Conservation (phyloP, 1,284 basidiomycete species). For the Somion occarium region DNA sequence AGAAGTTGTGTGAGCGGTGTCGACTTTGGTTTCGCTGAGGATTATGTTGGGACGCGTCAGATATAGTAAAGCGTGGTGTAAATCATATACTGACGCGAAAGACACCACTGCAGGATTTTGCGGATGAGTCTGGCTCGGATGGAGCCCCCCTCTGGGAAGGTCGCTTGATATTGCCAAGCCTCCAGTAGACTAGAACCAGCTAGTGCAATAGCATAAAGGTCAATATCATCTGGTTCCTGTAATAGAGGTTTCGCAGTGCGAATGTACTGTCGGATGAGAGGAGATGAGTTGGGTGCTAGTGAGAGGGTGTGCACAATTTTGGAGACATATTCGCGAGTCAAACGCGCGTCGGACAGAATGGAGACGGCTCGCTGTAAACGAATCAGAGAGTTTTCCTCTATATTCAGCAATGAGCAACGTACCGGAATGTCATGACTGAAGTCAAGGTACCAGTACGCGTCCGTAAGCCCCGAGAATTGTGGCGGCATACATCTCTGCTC, state of each 20-base stretch:
- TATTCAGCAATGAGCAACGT: slow-evolving; percentile 30
- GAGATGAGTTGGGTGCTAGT: slow-evolving; percentile 41
- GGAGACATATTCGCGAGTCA: slow-evolving; percentile 68
- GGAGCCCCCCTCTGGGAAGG: slow-evolving; percentile 52
- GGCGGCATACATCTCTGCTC: slow-evolving; percentile 59
- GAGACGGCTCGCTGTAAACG: slow-evolving; percentile 59
- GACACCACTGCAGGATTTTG: slow-evolving; percentile 62
- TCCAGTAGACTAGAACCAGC: slow-evolving; percentile 58
- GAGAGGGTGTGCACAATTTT: slow-evolving; percentile 69
- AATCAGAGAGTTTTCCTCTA: slow-evolving; percentile 1
- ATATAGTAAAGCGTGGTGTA: background rate
- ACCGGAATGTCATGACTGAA: slow-evolving; percentile 58
- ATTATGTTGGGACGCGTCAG: slow-evolving; percentile 4
- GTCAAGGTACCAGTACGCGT: slow-evolving; percentile 80
- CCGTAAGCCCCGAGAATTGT: slow-evolving; percentile 64
- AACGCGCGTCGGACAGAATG: slow-evolving; percentile 64
- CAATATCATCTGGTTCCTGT: slow-evolving; percentile 61
- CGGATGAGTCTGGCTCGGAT: slow-evolving; percentile 50
- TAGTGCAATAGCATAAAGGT: slow-evolving; percentile 61
- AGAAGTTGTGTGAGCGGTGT: slow-evolving; percentile 54
- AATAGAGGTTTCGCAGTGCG: slow-evolving; percentile 66
- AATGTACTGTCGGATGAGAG: slow-evolving; percentile 62
- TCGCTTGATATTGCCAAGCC: slow-evolving; percentile 70
- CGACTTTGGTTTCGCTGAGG: slow-evolving; percentile 53
- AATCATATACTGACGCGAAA: slow-evolving; percentile 51